Percentiles rank a stretch among this genome's conserved stretches.
Conservation (phyloP, 2,329 filamentous ascomycete genomes). For the Didymella lethalis region DNA sequence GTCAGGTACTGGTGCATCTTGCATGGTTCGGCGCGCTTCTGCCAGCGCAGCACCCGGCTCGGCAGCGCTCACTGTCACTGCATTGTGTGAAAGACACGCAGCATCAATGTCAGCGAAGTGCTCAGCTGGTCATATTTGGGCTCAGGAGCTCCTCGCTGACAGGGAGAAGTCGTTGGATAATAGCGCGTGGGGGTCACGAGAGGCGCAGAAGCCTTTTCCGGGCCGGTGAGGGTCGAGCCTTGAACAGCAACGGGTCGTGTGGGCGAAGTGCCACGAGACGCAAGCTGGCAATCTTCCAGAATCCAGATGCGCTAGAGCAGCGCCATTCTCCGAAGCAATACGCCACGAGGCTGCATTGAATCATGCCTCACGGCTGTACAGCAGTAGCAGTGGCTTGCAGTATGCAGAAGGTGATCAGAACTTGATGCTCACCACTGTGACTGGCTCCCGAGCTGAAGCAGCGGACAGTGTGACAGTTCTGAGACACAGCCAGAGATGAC, state of each 20-base stretch:
- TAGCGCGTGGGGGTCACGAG: slow-evolving; percentile 48
- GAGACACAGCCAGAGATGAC: slow-evolving; percentile 27
- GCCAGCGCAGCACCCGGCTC: slow-evolving; percentile 20
- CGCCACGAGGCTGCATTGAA: slow-evolving; percentile 8
- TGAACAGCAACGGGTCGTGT: slow-evolving; percentile 22
- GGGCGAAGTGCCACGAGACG: slow-evolving; percentile 14
- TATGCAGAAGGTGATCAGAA: neutral
- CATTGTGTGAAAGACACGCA: slow-evolving; percentile 8
- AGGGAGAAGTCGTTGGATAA: slow-evolving; percentile 40
- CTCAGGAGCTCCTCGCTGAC: slow-evolving; percentile 9
- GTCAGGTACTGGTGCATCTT: slow-evolving; percentile 43
- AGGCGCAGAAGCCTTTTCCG: slow-evolving; percentile 22
- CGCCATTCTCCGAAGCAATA: slow-evolving; percentile 15
- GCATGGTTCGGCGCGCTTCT: slow-evolving; percentile 26
- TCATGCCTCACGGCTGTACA: slow-evolving; percentile 10
- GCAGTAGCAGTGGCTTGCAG: neutral
- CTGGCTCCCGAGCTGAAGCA: neutral
- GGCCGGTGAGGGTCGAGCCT: slow-evolving; percentile 22
- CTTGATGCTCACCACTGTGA: neutral
- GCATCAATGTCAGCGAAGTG: slow-evolving; percentile 1
- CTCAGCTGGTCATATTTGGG: slow-evolving; percentile 6
- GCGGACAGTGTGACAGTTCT: slow-evolving; percentile 19
- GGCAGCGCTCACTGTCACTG: slow-evolving; percentile 26
- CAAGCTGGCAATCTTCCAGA: slow-evolving; percentile 19
- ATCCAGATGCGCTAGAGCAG: slow-evolving; percentile 21